These are phyloP conservation scores for Melampsora larici-populina DNA, from an alignment of 1,284 basidiomycete species.

Conservation along the genomic window DNA sequence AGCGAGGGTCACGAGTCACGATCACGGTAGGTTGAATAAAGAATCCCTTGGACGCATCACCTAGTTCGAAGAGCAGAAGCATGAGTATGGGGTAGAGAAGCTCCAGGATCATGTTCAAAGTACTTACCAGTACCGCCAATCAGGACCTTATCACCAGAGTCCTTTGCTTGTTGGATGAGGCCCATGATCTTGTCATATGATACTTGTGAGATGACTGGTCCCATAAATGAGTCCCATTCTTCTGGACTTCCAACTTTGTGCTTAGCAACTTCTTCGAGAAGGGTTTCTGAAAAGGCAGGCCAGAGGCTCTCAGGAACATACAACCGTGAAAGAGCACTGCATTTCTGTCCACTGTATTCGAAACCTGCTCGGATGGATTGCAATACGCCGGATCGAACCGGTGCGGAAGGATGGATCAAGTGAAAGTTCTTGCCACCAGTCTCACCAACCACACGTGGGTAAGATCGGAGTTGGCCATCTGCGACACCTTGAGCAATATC, in stretches of 20 bases:
- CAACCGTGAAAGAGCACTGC: conserved; percentile 84
- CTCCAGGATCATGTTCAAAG: background rate
- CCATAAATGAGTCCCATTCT: conserved; percentile 84
- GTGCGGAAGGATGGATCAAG: conserved; percentile 80
- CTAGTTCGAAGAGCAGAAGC: conserved; percentile 53
- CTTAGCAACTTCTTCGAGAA: conserved; percentile 71
- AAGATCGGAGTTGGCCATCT: conserved; percentile 72
- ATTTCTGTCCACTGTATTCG: conserved; percentile 98
- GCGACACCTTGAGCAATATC: conserved; percentile 78
- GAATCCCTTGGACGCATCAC: conserved; percentile 86
- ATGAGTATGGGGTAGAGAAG: background rate
- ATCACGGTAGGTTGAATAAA: conserved; percentile 94
- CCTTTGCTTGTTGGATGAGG: conserved; percentile 84
- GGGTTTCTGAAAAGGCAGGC: conserved; percentile 78
- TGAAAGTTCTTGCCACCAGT: conserved; percentile 97
- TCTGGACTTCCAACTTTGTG: conserved; percentile 78
- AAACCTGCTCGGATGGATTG: conserved; percentile 87
- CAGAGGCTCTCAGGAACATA: conserved; percentile 87
- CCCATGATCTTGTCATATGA: conserved; percentile 84
- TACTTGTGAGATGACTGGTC: conserved; percentile 83
- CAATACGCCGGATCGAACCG: conserved; percentile 78
- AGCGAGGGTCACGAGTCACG: conserved; percentile 83
- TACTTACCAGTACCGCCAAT: conserved; percentile 71
- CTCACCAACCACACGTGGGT: conserved; percentile 85
- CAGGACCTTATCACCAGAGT: conserved; percentile 80